Evolutionary conservation across 352 stramenopile species (phyloP), one percentile per base, ranked within the genome.

Genomic region (Pythium phragmitis): DNA sequence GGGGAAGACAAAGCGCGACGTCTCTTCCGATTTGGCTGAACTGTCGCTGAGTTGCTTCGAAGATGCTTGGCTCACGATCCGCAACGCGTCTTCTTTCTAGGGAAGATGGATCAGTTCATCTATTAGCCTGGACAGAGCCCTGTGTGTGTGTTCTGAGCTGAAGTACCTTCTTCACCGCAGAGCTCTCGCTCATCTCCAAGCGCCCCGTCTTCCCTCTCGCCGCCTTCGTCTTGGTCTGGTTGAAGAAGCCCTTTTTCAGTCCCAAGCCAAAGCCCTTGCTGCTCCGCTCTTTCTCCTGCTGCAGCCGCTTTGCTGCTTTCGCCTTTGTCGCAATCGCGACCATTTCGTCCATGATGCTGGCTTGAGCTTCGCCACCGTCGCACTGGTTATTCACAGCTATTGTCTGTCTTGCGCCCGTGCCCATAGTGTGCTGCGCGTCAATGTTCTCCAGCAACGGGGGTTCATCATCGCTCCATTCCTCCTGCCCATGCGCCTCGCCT

Each of bases 331-430:
- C 80, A 14, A 80, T 63, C 16, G 55, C 64, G 17, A 94, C 33
- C 74, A 94, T 94, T 41, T 94, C 82, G 59, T 89, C 77, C 85
- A 94, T 94, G 49, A 92, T 64, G 45, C 67, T 92, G 36, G 28
- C 7, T 23, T 28, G 36, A 2, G 34, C 17, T 21, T 48, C 46
- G 3, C 37, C 11, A 2, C 79, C 72, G 53, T 70, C 47, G 2
- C 62, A 36, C 9, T 86, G 77, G 53, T 81, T 86, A 63, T 72
- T 63, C 17, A 17, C 39, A 33, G 39, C 3, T 19, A 4, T 21
- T 37, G 23, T 4, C 8, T 51, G 13, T 23, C 33, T 12, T 48
- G 19, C 45, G 45, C 45, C 7, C 2, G n/a, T 5, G 13, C 11
- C n/a, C 39, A 1, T 2, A 21, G 39, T 14, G 12, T 46, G 39